Conservation (phyloP, 345 rosid genomes). For the Aquilaria malaccensis region DNA sequence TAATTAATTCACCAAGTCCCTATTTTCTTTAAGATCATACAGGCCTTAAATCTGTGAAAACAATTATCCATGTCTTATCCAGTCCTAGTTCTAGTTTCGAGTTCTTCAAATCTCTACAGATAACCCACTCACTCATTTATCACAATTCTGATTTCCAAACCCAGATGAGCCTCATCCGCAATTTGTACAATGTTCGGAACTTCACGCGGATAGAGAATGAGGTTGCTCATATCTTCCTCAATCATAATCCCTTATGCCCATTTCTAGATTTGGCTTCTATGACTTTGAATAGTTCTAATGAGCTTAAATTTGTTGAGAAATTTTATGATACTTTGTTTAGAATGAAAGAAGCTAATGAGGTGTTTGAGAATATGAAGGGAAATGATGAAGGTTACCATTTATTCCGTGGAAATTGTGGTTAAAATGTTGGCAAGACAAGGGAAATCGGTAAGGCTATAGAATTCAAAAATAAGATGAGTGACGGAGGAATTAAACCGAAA, state of each 20-base stretch:
- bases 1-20: no score
- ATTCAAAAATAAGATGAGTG: slow-evolving; percentile 35
- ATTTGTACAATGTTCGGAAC: slow-evolving; percentile 37
- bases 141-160: slow-evolving; percentile 45
- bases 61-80: slow-evolving; percentile 31
- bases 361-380: slow-evolving; percentile 50
- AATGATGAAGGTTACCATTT: slow-evolving; percentile 44
- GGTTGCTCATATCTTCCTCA: slow-evolving; percentile 30
- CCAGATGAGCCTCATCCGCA: slow-evolving; percentile 32
- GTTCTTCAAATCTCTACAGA: slow-evolving; percentile 42
- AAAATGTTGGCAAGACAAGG: slow-evolving; percentile 55
- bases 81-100: slow-evolving; percentile 45
- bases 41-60: slow-evolving; percentile 24
- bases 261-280: slow-evolving; percentile 32
- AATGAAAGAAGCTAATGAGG: slow-evolving; percentile 43
- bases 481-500: slow-evolving; percentile 55
- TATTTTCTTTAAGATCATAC: no score
- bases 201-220: slow-evolving; percentile 44
- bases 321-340: slow-evolving; percentile 56
- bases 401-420: slow-evolving; percentile 60
- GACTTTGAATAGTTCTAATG: slow-evolving; percentile 18
- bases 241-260: slow-evolving; percentile 28
- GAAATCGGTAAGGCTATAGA: slow-evolving; percentile 42
- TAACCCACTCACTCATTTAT: slow-evolving; percentile 23
- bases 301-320: slow-evolving; percentile 33